A percentile compares a stretch with the other conserved stretches of the same genome.
These are phyloP conservation scores for Acanthamoeba lenticulata DNA, from an alignment of 208 protist genomes.

Conservation along the genomic window DNA sequence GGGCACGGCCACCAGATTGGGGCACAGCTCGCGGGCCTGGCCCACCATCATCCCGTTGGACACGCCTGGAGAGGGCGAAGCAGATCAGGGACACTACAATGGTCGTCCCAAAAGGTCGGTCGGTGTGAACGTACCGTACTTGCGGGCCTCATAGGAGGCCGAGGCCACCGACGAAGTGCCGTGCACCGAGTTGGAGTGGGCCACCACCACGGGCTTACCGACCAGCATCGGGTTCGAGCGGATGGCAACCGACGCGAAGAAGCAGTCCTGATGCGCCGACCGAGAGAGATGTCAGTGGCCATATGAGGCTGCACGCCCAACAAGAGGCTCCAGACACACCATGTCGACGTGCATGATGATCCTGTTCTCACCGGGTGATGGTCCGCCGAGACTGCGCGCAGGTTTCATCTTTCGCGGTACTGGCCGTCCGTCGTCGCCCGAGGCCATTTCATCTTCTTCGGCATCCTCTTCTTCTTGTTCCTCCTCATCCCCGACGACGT, in stretches of 20 bases:
- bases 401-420: not conserved
- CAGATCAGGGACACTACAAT: not conserved
- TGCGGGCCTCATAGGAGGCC: constrained; percentile 75
- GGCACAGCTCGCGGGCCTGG: constrained; percentile 68
- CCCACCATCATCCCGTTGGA: constrained; percentile 78
- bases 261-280: constrained; percentile 73
- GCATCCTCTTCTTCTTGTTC: not conserved
- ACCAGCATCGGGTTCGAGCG: constrained; percentile 66
- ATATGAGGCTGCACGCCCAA: not conserved
- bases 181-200: not conserved
- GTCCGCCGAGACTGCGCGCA: not conserved
- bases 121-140: constrained; percentile 53
- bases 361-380: not conserved
- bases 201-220: constrained; percentile 77
- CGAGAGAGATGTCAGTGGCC: not conserved
- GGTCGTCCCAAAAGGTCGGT: not conserved
- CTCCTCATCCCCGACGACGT: not conserved
- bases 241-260: constrained; percentile 79
- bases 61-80: not conserved
- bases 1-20: constrained; percentile 73
- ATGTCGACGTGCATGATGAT: constrained; percentile 80
- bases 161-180: constrained; percentile 72
- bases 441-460: not conserved
- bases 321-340: not conserved
- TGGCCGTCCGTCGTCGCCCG: not conserved